A percentile compares a stretch with the other conserved stretches of the same genome.
Evolutionary conservation across 768 basidiomycete genomes (phyloP).

Genomic region (Tulasnella sp.): DNA sequence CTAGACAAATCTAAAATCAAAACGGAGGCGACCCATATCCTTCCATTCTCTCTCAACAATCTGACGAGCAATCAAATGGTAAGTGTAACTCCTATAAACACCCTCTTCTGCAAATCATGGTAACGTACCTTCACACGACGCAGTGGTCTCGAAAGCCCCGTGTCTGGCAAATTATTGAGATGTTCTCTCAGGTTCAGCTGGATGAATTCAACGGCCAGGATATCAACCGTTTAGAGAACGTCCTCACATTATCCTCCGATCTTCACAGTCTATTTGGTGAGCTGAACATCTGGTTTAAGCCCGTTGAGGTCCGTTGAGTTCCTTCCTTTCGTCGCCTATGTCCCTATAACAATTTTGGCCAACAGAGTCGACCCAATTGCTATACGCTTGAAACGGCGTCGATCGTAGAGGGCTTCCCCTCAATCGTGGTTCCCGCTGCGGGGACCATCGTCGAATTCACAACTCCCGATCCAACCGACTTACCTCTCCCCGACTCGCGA

Average conservation of each 20-base stretch:
- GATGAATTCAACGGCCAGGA: too few species aligned
- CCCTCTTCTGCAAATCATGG: too few species aligned
- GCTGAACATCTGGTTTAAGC: not conserved
- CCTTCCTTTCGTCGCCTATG: not conserved
- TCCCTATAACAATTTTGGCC: not conserved
- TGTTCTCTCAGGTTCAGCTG: not conserved
- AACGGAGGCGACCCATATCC: too few species aligned
- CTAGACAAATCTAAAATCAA: too few species aligned
- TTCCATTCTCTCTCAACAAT: not conserved
- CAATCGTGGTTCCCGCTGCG: not conserved
- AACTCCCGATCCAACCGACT: not conserved
- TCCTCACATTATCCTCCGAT: not conserved
- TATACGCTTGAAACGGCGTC: not conserved
- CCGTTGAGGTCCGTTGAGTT: not conserved
- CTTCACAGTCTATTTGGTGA: not conserved
- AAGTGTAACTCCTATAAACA: not conserved
- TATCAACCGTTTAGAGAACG: too few species aligned
- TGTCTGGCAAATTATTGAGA: not conserved
- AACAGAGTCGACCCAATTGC: not conserved
- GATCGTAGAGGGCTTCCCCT: not conserved
- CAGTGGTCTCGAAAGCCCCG: not conserved
- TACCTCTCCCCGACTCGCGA: constrained; percentile 5
- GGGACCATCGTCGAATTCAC: not conserved
- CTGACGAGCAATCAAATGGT: not conserved
- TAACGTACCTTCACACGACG: not conserved